Evolutionary conservation across 805 yeast genomes (phyloP).

Genomic region (Ogataea paradorogensis): DNA sequence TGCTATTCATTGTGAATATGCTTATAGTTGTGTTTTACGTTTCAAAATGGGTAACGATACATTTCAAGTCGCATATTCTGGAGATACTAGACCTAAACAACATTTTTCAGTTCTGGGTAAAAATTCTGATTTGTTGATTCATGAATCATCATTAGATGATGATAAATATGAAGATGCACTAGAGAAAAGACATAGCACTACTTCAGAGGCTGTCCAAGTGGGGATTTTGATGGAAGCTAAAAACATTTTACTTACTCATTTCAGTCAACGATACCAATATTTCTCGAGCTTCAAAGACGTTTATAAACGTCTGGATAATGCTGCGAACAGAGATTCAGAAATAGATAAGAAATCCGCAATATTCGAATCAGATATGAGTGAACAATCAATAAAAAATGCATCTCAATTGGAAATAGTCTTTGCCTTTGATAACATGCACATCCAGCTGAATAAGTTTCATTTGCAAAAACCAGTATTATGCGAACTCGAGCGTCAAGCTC

Average conservation of each 20-base stretch:
- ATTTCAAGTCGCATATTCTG: slow-evolving; percentile 84
- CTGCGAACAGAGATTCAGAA: slow-evolving; percentile 18
- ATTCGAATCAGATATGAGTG: slow-evolving; percentile 16
- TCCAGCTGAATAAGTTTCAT: slow-evolving; percentile 43
- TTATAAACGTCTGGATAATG: slow-evolving; percentile 22
- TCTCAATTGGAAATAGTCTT: slow-evolving; percentile 35
- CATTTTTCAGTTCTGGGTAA: slow-evolving; percentile 61
- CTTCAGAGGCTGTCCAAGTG: slow-evolving; percentile 77
- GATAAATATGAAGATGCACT: slow-evolving; percentile 73
- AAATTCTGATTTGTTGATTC: slow-evolving; percentile 72
- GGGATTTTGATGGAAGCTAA: slow-evolving; percentile 69
- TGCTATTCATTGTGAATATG: slow-evolving; percentile 82
- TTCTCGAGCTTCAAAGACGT: slow-evolving; percentile 31
- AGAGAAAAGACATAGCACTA: slow-evolving; percentile 81
- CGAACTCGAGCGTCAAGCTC: slow-evolving; percentile 30
- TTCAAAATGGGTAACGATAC: slow-evolving; percentile 34
- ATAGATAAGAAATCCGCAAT: slow-evolving; percentile 25
- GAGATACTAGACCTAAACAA: slow-evolving; percentile 86
- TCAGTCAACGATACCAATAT: slow-evolving; percentile 83
- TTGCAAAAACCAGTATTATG: slow-evolving; percentile 28
- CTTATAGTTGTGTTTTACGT: slow-evolving; percentile 64
- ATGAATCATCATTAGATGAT: slow-evolving; percentile 91
- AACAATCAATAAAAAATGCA: slow-evolving; percentile 26
- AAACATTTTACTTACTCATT: slow-evolving; percentile 79
- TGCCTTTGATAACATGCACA: slow-evolving; percentile 67